These are phyloP conservation scores for Pholiota molesta DNA, from an alignment of 768 basidiomycete species.

Conservation along the genomic window DNA sequence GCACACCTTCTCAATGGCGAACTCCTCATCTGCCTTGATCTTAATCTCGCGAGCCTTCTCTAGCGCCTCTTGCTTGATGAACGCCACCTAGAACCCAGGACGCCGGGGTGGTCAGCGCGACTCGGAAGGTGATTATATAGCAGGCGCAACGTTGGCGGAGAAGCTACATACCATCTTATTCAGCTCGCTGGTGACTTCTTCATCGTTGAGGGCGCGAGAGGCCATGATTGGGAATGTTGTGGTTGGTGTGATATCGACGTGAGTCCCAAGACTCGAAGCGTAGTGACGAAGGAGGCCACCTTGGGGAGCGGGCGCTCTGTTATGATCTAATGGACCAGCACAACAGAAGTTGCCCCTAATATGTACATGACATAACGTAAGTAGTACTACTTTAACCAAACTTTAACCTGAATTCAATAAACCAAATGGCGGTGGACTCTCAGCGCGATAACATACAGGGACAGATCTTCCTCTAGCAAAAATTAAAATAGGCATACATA, in stretches of 20 bases:
- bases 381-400: too few species aligned
- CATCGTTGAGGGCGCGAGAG: slow-evolving; percentile 84
- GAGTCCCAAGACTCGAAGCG: neutral
- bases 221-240: slow-evolving; percentile 49
- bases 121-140: neutral
- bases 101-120: slow-evolving; percentile 5
- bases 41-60: slow-evolving; percentile 98
- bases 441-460: too few species aligned
- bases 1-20: slow-evolving; percentile 93
- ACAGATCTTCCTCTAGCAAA: too few species aligned
- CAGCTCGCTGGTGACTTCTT: slow-evolving; percentile 96
- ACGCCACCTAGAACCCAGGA: slow-evolving; percentile 69
- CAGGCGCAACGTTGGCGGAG: neutral
- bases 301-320: neutral
- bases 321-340: neutral
- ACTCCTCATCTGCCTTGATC: slow-evolving; percentile 98
- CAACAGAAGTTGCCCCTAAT: too few species aligned
- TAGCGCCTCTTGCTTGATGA: slow-evolving; percentile 97
- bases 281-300: neutral
- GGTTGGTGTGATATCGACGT: neutral
- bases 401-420: too few species aligned
- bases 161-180: slow-evolving; percentile 86
- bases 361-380: too few species aligned
- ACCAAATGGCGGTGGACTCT: too few species aligned
- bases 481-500: too few species aligned